Evolutionary conservation across 371 early-diverging fungal genomes (phyloP).

Genomic region (Capniomyces stellatus): DNA sequence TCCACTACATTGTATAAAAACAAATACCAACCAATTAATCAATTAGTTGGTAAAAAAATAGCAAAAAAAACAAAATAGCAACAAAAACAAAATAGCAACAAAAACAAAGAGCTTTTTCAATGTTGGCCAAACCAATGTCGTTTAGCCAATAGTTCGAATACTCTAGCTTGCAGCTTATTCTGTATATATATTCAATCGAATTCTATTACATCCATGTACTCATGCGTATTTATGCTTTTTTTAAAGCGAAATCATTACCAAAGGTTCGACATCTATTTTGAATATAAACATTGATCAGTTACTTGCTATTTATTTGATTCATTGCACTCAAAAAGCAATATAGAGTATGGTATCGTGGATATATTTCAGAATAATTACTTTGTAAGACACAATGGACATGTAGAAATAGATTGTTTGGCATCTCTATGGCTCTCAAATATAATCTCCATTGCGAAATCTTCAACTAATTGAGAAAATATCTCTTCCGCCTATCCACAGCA

Average conservation of each 20-base stretch:
- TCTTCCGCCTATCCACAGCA: conserved; percentile 8
- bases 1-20: not conserved
- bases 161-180: too few relatives aligned
- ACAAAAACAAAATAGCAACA: too few relatives aligned
- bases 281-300: too few relatives aligned
- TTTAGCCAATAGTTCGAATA: too few relatives aligned
- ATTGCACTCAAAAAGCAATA: not conserved
- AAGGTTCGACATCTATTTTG: conserved; percentile 1
- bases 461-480: conserved; percentile 16
- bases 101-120: not conserved
- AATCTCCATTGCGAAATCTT: conserved; percentile 15
- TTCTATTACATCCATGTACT: too few relatives aligned
- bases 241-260: not conserved
- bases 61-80: too few relatives aligned
- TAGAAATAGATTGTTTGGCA: conserved; percentile 8
- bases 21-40: too few relatives aligned
- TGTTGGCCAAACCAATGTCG: not conserved
- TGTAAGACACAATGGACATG: conserved; percentile 16
- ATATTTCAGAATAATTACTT: conserved; percentile 9
- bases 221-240: not conserved
- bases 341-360: not conserved
- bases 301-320: not conserved
- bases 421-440: conserved; percentile 21
- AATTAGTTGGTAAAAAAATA: too few relatives aligned
- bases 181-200: too few relatives aligned